Base-by-base conservation (phyloP, 2,329 filamentous ascomycete species). In the Fusarium veterinarium region DNA sequence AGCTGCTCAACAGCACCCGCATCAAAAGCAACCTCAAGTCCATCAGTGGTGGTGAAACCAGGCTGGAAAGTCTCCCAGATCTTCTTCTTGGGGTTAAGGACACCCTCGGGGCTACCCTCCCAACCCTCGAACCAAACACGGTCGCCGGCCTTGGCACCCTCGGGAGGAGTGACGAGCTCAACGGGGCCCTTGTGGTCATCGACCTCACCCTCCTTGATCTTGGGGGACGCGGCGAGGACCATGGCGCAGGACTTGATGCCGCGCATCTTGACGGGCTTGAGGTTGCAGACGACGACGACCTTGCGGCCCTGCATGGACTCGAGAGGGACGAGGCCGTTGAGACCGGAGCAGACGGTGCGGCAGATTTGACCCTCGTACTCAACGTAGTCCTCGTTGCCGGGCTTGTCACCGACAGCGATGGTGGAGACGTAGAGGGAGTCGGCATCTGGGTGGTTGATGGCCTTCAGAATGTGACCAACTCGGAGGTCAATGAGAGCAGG, bases 31-130 rank as follows among this genome's bases (percentile, higher is more conserved):
- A 97, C 95, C 83, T 95, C 93, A 57, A 95, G 86, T 51, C 83
- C 84, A 12, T 92, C 92, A 3, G 92, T 97, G 12, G 95, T 99
- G 35, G 93, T 97, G 85, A 98, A 98, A 0, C 95, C 96, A 2
- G 95, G 95, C 87, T 98, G 95, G 84, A 97, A 94, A 14, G 89
- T 94, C 88, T 99, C 96, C 95, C 95, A 98, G 69, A 98, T 87
- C 91, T 98, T 98, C 91, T 98, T 99, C 92, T 99, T 99, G 65
- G 96, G 96, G 88, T 98, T 99, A 64, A 99, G 88, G 57, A 95
- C 90, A 71, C 92, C 92, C 88, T 99, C 96, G 1, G 96, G 95
- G 86, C 97, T 93, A 67, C 94, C 95, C 82, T 94, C 88, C 91
- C 94, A 99, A 52, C 96, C 96, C 81, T 98, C 93, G 80, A 99